phyloP scores from a whole-genome alignment of 805 yeast species.

The Metschnikowia borealis region DNA sequence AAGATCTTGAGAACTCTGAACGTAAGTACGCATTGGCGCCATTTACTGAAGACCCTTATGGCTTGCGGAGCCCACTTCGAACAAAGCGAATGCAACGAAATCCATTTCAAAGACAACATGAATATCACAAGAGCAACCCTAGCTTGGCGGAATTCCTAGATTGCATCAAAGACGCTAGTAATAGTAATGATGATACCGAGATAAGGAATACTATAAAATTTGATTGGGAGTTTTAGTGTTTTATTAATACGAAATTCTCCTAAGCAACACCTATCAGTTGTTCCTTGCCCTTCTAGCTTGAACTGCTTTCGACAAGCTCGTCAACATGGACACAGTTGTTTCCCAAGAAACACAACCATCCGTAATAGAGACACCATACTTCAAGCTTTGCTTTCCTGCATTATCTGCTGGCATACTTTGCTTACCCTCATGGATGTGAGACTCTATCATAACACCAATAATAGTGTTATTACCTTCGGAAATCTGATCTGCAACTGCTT shows the following conservation, averaged over 20 bases:
- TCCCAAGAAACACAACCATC: slow-evolving; percentile 97
- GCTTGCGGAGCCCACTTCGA: slow-evolving; percentile 40
- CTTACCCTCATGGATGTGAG: slow-evolving; percentile 86
- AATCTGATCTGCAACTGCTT: slow-evolving; percentile 73
- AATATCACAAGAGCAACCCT: slow-evolving; percentile 30
- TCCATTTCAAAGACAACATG: slow-evolving; percentile 47
- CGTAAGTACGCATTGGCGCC: slow-evolving; percentile 47
- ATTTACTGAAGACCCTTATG: slow-evolving; percentile 57
- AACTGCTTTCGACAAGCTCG: slow-evolving; percentile 73
- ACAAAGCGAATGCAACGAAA: slow-evolving; percentile 53
- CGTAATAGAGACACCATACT: slow-evolving; percentile 94
- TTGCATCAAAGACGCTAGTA: slow-evolving; percentile 1
- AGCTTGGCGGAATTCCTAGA: slow-evolving; percentile 12
- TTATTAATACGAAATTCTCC: background rate
- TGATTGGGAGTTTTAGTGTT: background rate
- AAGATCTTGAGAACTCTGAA: slow-evolving; percentile 48
- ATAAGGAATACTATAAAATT: background rate
- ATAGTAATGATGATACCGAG: background rate
- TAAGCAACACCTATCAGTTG: background rate
- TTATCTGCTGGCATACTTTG: slow-evolving; percentile 65
- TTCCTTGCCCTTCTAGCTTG: slow-evolving; percentile 46
- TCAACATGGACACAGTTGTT: slow-evolving; percentile 68
- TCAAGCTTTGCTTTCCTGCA: slow-evolving; percentile 67
- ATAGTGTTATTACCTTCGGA: slow-evolving; percentile 67
- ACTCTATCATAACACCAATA: slow-evolving; percentile 96